These are phyloP conservation scores for Zea mays DNA, from an alignment of 176 grass and related monocot genomes.

Conservation along the genomic window DNA sequence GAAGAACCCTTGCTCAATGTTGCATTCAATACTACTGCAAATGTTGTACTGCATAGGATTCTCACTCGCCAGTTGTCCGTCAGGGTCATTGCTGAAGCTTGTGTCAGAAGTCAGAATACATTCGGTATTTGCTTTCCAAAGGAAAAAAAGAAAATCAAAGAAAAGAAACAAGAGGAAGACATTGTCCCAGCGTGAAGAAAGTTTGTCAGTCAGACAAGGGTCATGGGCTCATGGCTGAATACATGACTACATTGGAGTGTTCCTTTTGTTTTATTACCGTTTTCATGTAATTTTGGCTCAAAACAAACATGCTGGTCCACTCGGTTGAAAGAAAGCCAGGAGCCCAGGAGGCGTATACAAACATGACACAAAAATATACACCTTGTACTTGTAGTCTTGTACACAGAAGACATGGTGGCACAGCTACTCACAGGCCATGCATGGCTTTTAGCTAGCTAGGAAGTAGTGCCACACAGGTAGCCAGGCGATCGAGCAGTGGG, in stretches of 20 bases:
- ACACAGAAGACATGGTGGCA: neutral
- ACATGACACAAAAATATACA: neutral
- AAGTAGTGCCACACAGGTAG: neutral
- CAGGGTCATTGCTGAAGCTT: too few species aligned
- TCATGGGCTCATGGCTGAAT: too few species aligned
- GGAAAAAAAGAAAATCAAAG: neutral
- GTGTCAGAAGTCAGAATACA: neutral
- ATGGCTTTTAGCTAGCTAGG: neutral
- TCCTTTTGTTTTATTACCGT: neutral
- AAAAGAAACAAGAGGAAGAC: neutral
- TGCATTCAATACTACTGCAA: neutral
- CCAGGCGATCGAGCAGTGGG: neutral
- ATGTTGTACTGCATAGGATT: slow-evolving; percentile 22
- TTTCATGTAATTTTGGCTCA: neutral
- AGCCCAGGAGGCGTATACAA: neutral
- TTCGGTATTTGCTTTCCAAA: neutral
- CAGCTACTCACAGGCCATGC: neutral
- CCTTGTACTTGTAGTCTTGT: neutral
- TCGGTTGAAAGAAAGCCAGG: neutral
- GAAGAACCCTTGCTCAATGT: neutral
- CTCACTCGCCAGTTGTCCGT: neutral
- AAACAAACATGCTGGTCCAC: neutral
- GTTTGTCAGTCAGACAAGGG: too few species aligned
- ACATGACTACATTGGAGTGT: too few species aligned
- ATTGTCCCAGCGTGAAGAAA: neutral